Evolutionary conservation across 2,329 filamentous ascomycete species (phyloP).

Genomic region (Diplodia sapinea): DNA sequence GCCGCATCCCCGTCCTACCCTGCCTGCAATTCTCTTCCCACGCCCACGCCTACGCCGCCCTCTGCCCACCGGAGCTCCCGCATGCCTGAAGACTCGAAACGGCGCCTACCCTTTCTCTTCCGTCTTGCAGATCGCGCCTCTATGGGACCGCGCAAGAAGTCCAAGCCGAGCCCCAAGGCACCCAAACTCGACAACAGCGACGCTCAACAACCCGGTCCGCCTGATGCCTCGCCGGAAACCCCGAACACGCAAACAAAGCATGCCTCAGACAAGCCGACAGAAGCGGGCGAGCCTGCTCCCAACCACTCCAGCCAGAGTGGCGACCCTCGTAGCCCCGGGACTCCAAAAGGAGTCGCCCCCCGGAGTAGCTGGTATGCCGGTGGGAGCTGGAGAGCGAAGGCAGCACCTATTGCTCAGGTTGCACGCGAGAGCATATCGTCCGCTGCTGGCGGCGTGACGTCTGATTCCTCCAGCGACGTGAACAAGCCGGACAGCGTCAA

Average conservation of each 20-base stretch:
- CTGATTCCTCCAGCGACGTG: constrained; percentile 46
- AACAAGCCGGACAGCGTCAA: constrained; percentile 38
- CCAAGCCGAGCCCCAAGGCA: constrained; percentile 47
- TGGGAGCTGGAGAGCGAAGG: constrained; percentile 55
- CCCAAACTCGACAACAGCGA: constrained; percentile 35
- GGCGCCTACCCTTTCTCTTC: constrained; percentile 32
- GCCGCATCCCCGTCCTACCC: constrained; percentile 22
- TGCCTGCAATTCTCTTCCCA: constrained; percentile 16
- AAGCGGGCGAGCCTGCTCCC: background rate
- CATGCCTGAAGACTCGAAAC: constrained; percentile 30
- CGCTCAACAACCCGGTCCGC: constrained; percentile 3
- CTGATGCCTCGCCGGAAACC: background rate
- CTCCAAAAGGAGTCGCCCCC: constrained; percentile 32
- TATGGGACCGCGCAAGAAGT: constrained; percentile 53
- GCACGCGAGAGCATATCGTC: constrained; percentile 55
- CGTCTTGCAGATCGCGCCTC: constrained; percentile 31
- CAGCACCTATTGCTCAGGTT: constrained; percentile 54
- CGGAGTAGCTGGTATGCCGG: constrained; percentile 52
- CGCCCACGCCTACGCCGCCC: constrained; percentile 30
- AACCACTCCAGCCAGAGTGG: background rate
- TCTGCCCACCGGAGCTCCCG: constrained; percentile 26
- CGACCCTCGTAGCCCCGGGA: constrained; percentile 34
- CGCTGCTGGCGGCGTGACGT: constrained; percentile 51
- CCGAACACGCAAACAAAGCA: background rate
- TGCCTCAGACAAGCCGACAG: background rate